Evolutionary conservation across 2,329 filamentous ascomycete genomes (phyloP).

Genomic region (Cytospora piceae): DNA sequence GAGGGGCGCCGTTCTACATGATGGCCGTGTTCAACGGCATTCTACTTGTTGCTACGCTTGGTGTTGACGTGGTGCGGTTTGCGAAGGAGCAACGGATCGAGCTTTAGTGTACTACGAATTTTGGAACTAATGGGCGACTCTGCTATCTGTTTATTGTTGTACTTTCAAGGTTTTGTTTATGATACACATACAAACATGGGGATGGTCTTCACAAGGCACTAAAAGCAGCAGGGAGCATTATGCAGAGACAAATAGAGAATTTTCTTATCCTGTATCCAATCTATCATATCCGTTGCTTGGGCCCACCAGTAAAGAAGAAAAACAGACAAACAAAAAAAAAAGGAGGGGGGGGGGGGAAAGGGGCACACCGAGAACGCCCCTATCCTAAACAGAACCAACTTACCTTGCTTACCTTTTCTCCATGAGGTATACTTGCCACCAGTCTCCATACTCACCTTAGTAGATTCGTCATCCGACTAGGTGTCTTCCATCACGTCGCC

Average conservation of each 20-base stretch:
- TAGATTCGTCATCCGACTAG: neutral
- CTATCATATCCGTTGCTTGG: neutral
- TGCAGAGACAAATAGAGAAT: constrained; percentile 8
- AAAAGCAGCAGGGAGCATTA: neutral
- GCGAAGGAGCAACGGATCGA: constrained; percentile 22
- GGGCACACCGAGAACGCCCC: too few relatives aligned
- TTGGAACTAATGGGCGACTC: neutral
- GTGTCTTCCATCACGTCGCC: neutral
- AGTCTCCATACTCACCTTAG: neutral
- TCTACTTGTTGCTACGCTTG: constrained; percentile 62
- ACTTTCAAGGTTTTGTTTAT: neutral
- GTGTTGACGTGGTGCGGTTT: constrained; percentile 49
- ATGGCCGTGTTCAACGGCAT: constrained; percentile 87
- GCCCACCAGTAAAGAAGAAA: neutral
- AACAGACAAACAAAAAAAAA: too few relatives aligned
- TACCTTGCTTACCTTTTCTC: neutral
- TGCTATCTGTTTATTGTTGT: neutral
- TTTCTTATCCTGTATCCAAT: neutral
- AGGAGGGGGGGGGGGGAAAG: too few relatives aligned
- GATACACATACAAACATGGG: constrained; percentile 2
- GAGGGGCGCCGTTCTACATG: constrained; percentile 87
- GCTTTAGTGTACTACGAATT: neutral
- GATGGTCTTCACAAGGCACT: neutral
- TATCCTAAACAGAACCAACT: neutral
- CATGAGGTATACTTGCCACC: neutral